Percentiles rank a stretch among this genome's conserved stretches.
phyloP scores from a whole-genome alignment of 2,329 filamentous ascomycete genomes.

The Lizonia empirigonia region DNA sequence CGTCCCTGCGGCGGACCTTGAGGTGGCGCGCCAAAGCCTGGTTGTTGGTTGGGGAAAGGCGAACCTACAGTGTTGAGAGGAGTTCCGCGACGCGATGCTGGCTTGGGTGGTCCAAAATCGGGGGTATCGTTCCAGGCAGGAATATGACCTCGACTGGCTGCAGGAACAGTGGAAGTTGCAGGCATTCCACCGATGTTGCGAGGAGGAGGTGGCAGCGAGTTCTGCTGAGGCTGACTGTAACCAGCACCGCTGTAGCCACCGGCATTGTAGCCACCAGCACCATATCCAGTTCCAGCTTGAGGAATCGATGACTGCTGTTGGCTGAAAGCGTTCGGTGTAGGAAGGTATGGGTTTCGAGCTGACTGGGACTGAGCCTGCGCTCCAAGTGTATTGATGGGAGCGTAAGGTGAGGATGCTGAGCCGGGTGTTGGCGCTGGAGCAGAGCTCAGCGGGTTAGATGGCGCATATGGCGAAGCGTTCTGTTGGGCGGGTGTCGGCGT shows the following conservation, averaged over 20 bases:
- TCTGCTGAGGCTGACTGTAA: constrained; percentile 52
- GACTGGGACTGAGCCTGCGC: constrained; percentile 33
- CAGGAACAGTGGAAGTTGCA: constrained; percentile 60
- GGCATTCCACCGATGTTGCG: constrained; percentile 71
- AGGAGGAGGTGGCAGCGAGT: constrained; percentile 63
- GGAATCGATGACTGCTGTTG: constrained; percentile 46
- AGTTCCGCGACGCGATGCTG: constrained; percentile 74
- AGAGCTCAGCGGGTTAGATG: constrained; percentile 33
- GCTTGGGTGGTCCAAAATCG: constrained; percentile 70
- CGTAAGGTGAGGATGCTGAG: constrained; percentile 30
- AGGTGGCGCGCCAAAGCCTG: constrained; percentile 51
- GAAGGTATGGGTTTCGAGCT: constrained; percentile 52
- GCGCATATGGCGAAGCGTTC: constrained; percentile 44
- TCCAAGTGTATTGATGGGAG: constrained; percentile 38
- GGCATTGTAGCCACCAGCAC: constrained; percentile 17
- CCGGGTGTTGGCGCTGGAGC: constrained; percentile 30
- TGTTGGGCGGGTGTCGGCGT: constrained; percentile 36
- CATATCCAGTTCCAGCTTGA: constrained; percentile 51
- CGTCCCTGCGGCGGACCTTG: constrained; percentile 64
- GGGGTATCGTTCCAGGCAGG: constrained; percentile 96
- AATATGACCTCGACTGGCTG: constrained; percentile 72
- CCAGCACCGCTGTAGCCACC: constrained; percentile 22
- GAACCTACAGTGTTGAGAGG: constrained; percentile 74
- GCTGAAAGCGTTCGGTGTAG: constrained; percentile 5
- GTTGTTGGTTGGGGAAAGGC: constrained; percentile 71